Conservation (phyloP, 2,329 filamentous ascomycete species). For the Dactylellina parvicollis region DNA sequence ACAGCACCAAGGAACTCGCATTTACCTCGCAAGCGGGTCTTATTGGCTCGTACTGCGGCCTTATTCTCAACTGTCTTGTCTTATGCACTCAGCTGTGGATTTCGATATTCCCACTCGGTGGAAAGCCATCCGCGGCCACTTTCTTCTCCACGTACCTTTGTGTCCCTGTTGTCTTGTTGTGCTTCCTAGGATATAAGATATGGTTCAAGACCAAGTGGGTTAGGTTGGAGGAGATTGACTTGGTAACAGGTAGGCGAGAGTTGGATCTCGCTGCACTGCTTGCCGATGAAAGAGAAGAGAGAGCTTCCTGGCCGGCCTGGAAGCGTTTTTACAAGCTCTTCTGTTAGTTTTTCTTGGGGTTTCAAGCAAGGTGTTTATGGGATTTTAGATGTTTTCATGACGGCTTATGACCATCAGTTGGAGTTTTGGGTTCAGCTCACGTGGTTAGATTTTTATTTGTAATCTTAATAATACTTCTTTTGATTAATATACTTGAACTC, state of each 20-base stretch:
- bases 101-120: slow-evolving; percentile 76
- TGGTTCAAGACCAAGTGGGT: slow-evolving; percentile 76
- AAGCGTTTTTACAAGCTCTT: slow-evolving; percentile 79
- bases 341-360: slow-evolving; percentile 65
- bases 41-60: slow-evolving; percentile 80
- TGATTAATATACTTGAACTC: too few species aligned
- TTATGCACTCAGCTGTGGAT: slow-evolving; percentile 89
- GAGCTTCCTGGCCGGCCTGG: slow-evolving; percentile 76
- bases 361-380: slow-evolving; percentile 5
- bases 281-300: slow-evolving; percentile 81
- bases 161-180: slow-evolving; percentile 73
- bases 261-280: slow-evolving; percentile 82
- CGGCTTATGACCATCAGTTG: slow-evolving; percentile 15
- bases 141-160: slow-evolving; percentile 81
- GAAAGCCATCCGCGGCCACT: slow-evolving; percentile 66
- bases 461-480: slow-evolving; percentile 32
- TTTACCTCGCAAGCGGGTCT: slow-evolving; percentile 83
- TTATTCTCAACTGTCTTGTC: slow-evolving; percentile 78
- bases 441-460: slow-evolving; percentile 1
- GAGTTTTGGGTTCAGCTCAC: neutral
- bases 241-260: slow-evolving; percentile 84
- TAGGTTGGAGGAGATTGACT: slow-evolving; percentile 78
- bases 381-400: slow-evolving; percentile 2
- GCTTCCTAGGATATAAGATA: slow-evolving; percentile 80
- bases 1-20: slow-evolving; percentile 78